Evolutionary conservation across 164 flowering plant genomes (phyloP).

Genomic region (Aristolochia fimbriata): DNA sequence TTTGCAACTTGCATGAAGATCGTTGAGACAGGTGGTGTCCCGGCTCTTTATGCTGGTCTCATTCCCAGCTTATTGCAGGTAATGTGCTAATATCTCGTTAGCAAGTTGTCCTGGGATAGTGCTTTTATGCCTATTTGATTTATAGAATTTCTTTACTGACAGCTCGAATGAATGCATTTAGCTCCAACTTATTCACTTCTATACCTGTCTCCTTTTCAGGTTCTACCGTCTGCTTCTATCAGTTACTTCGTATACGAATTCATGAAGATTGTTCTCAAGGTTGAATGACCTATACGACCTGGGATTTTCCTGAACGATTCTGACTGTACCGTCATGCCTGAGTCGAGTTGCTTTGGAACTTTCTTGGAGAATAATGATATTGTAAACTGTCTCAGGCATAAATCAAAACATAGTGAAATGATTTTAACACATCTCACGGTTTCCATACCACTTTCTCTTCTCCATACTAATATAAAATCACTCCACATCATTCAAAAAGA

Average conservation of each 20-base stretch:
- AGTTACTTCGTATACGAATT: conserved; percentile 85
- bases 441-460: no score
- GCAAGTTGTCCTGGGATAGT: background rate
- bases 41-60: conserved; percentile 85
- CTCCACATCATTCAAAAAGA: no score
- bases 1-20: conserved; percentile 54
- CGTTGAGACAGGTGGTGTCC: conserved; percentile 72
- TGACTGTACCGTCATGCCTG: background rate
- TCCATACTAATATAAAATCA: no score
- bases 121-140: no score
- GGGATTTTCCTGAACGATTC: background rate
- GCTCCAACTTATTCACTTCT: background rate
- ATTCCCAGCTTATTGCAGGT: conserved; percentile 92
- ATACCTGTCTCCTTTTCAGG: conserved; percentile 35
- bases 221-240: conserved; percentile 83
- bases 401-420: no score
- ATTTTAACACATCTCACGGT: no score
- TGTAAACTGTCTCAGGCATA: no score
- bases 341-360: background rate
- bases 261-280: conserved; percentile 88
- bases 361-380: no score
- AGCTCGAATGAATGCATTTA: background rate
- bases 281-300: conserved; percentile 30
- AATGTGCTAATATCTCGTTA: background rate
- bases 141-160: background rate